phyloP scores from a whole-genome alignment of 192 early-diverging fungal species.

The Backusella westeae region DNA sequence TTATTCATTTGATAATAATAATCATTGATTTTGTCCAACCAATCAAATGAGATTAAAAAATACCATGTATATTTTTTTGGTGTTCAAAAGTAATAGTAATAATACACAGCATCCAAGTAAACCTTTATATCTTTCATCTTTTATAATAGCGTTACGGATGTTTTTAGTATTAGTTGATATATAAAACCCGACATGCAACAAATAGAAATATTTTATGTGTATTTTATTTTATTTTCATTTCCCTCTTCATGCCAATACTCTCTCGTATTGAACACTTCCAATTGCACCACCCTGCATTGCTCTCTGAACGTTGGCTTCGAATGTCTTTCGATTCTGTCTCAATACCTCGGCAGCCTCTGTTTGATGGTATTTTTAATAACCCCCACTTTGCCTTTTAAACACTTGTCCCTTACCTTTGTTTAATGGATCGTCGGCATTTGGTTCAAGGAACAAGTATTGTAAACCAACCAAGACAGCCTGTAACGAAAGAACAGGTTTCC shows the following conservation, averaged over 20 bases:
- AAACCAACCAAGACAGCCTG: slow-evolving; percentile 88
- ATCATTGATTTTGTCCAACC: too few species aligned
- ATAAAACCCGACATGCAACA: too few species aligned
- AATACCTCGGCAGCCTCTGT: slow-evolving; percentile 84
- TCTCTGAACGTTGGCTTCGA: slow-evolving; percentile 72
- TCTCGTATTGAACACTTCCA: slow-evolving; percentile 67
- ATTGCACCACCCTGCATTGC: slow-evolving; percentile 78
- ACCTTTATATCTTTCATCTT: too few species aligned
- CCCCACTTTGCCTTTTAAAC: not conserved
- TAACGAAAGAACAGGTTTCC: slow-evolving; percentile 97
- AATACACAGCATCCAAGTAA: too few species aligned
- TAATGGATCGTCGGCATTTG: slow-evolving; percentile 96
- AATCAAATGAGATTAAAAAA: too few species aligned
- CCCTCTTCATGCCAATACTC: slow-evolving; percentile 48
- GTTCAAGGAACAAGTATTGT: slow-evolving; percentile 90
- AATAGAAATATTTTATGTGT: not conserved
- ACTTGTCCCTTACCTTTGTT: slow-evolving; percentile 71
- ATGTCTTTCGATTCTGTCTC: slow-evolving; percentile 61
- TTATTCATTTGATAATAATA: too few species aligned
- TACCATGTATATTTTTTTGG: too few species aligned
- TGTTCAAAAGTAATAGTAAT: not conserved
- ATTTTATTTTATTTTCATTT: not conserved
- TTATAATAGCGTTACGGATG: too few species aligned
- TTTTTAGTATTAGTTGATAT: too few species aligned
- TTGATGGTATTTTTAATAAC: slow-evolving; percentile 9